phyloP scores from a whole-genome alignment of 1,139 yeast genomes.

The Geotrichum aggregatum region DNA sequence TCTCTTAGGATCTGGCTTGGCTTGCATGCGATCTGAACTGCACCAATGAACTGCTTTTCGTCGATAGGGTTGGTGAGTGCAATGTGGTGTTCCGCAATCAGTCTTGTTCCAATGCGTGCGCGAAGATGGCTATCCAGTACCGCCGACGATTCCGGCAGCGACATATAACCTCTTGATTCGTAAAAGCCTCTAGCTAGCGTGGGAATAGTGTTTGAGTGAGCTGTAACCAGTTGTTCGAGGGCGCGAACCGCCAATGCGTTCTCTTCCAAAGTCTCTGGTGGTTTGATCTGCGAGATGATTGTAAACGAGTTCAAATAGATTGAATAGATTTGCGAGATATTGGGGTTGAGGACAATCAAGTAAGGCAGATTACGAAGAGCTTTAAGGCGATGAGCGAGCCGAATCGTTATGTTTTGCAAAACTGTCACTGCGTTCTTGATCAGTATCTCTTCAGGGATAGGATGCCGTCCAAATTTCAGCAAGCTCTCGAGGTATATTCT shows the following conservation, averaged over 20 bases:
- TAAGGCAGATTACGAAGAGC: slow-evolving; percentile 75
- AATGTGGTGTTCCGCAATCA: slow-evolving; percentile 81
- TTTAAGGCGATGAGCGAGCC: slow-evolving; percentile 54
- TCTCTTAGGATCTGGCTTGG: slow-evolving; percentile 58
- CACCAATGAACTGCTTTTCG: slow-evolving; percentile 51
- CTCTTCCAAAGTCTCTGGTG: slow-evolving; percentile 50
- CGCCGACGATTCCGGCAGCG: slow-evolving; percentile 49
- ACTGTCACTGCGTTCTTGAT: slow-evolving; percentile 42
- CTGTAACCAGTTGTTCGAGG: slow-evolving; percentile 57
- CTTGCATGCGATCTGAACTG: slow-evolving; percentile 59
- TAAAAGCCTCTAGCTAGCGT: slow-evolving; percentile 74
- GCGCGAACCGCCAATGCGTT: slow-evolving; percentile 50
- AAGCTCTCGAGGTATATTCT: slow-evolving; percentile 28
- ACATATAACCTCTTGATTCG: slow-evolving; percentile 59
- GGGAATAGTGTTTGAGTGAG: slow-evolving; percentile 80
- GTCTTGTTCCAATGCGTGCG: slow-evolving; percentile 79
- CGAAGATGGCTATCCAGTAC: slow-evolving; percentile 74
- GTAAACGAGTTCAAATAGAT: slow-evolving; percentile 69
- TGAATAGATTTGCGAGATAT: slow-evolving; percentile 74
- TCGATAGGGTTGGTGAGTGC: slow-evolving; percentile 50
- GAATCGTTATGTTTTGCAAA: slow-evolving; percentile 27
- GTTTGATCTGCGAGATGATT: slow-evolving; percentile 46
- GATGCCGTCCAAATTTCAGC: slow-evolving; percentile 28
- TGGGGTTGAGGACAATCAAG: slow-evolving; percentile 78
- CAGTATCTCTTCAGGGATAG: slow-evolving; percentile 32